These are phyloP conservation scores for Umbelopsis sp. DNA, from an alignment of 192 early-diverging fungal species.

Conservation along the genomic window DNA sequence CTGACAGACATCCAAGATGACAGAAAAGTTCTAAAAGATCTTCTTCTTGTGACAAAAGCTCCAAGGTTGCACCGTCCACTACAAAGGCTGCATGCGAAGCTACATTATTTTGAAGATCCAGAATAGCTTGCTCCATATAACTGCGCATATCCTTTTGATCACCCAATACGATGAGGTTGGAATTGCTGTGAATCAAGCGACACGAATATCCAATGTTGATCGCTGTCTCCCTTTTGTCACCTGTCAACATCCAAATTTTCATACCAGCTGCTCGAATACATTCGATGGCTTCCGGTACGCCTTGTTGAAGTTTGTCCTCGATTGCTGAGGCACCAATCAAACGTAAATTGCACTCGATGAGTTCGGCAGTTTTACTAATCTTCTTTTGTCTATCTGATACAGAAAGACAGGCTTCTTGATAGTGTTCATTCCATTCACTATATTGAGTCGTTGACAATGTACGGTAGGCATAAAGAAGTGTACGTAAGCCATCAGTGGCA, in stretches of 20 bases:
- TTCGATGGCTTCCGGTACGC: constrained; percentile 3
- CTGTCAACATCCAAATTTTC: constrained; percentile 70
- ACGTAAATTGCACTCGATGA: constrained; percentile 6
- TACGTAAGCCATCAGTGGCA: background rate
- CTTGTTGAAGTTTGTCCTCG: constrained; percentile 5
- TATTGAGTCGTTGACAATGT: background rate
- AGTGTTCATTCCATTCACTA: background rate
- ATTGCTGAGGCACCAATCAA: constrained; percentile 4
- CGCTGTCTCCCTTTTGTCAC: constrained; percentile 90
- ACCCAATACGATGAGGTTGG: constrained; percentile 48
- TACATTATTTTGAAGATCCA: constrained; percentile 39
- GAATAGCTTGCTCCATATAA: constrained; percentile 37
- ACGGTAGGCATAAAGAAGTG: background rate
- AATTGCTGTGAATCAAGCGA: constrained; percentile 58
- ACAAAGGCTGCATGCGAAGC: constrained; percentile 49
- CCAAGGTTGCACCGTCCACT: constrained; percentile 45
- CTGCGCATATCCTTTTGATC: constrained; percentile 33
- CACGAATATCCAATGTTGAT: constrained; percentile 89
- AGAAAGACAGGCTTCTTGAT: background rate
- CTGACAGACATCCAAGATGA: constrained; percentile 69
- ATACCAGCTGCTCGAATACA: constrained; percentile 1
- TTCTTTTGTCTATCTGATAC: background rate
- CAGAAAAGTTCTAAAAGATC: constrained; percentile 67
- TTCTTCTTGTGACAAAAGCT: constrained; percentile 46
- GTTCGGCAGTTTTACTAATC: background rate